These are phyloP conservation scores for Pseudopyrenochaeta lycopersici DNA, from an alignment of 2,329 filamentous ascomycete genomes.

Conservation along the genomic window DNA sequence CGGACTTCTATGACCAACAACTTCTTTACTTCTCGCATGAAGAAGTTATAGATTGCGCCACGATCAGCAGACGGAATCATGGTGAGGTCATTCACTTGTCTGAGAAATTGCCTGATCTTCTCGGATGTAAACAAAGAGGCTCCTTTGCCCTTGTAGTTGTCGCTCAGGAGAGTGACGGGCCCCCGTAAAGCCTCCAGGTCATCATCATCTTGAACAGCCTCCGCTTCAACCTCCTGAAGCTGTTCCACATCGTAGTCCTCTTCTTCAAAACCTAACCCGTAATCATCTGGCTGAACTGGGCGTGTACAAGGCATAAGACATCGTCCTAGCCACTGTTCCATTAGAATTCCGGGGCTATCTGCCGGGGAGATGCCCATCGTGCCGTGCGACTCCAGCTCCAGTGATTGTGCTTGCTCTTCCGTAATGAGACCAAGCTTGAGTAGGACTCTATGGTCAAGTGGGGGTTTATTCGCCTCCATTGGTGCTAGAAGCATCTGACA, in stretches of 20 bases:
- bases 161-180: constrained; percentile 39
- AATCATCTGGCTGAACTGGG: constrained; percentile 58
- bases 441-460: constrained; percentile 55
- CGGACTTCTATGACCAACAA: constrained; percentile 59
- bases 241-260: constrained; percentile 69
- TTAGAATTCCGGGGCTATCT: constrained; percentile 41
- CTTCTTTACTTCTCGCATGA: constrained; percentile 66
- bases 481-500: constrained; percentile 39
- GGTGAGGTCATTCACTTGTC: constrained; percentile 64
- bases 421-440: constrained; percentile 67
- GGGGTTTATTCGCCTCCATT: constrained; percentile 27
- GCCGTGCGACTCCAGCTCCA: constrained; percentile 60
- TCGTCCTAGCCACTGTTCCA: constrained; percentile 68
- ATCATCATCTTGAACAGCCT: constrained; percentile 64
- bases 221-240: constrained; percentile 68
- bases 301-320: constrained; percentile 57
- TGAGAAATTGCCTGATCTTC: constrained; percentile 49
- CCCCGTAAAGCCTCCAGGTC: constrained; percentile 52
- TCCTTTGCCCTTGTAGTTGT: constrained; percentile 50
- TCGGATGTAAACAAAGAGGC: constrained; percentile 26
- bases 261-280: constrained; percentile 66
- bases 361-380: constrained; percentile 50
- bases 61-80: constrained; percentile 65
- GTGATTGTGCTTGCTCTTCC: constrained; percentile 68
- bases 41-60: constrained; percentile 71